A percentile compares a stretch with the other conserved stretches of the same genome.
phyloP scores from a whole-genome alignment of 2,329 filamentous ascomycete species.

The Curvularia lunata region DNA sequence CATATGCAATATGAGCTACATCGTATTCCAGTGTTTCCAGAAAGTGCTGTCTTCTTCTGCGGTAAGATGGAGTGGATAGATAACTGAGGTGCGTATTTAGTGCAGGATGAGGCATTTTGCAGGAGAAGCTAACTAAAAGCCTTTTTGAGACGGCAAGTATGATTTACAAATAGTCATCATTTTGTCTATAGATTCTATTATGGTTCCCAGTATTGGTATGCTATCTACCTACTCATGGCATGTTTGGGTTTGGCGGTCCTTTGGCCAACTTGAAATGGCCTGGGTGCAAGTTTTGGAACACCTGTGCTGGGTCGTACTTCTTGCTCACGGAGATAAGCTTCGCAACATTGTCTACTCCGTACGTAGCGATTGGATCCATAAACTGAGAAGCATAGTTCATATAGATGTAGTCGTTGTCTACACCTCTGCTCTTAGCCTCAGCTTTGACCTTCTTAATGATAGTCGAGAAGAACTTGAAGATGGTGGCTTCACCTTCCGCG shows the following conservation, averaged over 20 bases:
- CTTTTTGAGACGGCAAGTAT: neutral
- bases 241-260: constrained; percentile 44
- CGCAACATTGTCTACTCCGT: constrained; percentile 44
- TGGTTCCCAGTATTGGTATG: neutral
- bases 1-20: neutral
- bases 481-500: constrained; percentile 26
- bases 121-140: neutral
- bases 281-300: constrained; percentile 49
- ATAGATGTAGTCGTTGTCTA: constrained; percentile 40
- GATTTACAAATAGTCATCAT: neutral
- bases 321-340: constrained; percentile 42
- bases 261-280: constrained; percentile 62
- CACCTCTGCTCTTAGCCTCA: constrained; percentile 23
- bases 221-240: neutral
- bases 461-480: constrained; percentile 26
- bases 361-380: constrained; percentile 48
- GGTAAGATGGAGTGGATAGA: neutral
- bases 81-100: neutral
- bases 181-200: neutral
- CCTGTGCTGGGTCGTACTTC: constrained; percentile 50
- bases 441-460: constrained; percentile 27
- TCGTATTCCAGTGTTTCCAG: neutral
- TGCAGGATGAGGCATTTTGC: neutral
- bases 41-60: neutral
- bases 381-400: constrained; percentile 55